Evolutionary conservation across 179 eudicot genomes (phyloP), one percentile per base, ranked within the genome.

Genomic region (Silene coronaria): DNA sequence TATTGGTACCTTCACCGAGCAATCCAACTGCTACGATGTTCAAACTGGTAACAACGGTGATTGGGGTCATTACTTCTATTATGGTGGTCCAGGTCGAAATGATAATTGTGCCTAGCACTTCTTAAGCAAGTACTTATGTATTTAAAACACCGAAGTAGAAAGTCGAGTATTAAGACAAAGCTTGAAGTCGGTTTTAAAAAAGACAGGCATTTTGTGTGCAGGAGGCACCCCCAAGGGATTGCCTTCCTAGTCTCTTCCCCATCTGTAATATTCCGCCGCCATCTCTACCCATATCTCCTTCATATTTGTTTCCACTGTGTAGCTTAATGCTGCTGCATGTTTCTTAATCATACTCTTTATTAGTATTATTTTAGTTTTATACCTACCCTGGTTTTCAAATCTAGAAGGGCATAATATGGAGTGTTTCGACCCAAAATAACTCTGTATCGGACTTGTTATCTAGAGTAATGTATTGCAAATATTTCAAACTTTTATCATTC

Each of bases 81-180:
- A 88, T 75, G 97, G 97, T 59, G 97, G 96, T 69, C 97, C 97
- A 55, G 97, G 97, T 71, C 85, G 77, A 77, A 92, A 92, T 62
- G 71, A 90, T 0, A 92, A 92, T 62, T 92, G 97, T 81, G 84
- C 83, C 67, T 92, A 87, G 67, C 68, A 4, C 3, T 55, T 68
- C 23, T 13, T n/a, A 72, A 23, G 17, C n/a, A 28, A 7, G 19
- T 63, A 71, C 42, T 45, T 24, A 67, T 27, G 62, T 69, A 59
- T 32, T 58, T 75, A 73, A 81, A 76, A 71, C 70, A 78, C 63
- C 57, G 17, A 51, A 53, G 42, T 71, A 70, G 73, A 70, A 48
- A 73, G 78, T 73, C 61, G 76, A 76, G 70, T 80, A 76, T 30
- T 19, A 69, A 48, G 53, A 14, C 57, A 21, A 21, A 48, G 5